A percentile compares a stretch with the other conserved stretches of the same genome.
These are phyloP conservation scores for Tripidium arundinaceum DNA, from an alignment of 202 grass and related monocot species.

Conservation along the genomic window DNA sequence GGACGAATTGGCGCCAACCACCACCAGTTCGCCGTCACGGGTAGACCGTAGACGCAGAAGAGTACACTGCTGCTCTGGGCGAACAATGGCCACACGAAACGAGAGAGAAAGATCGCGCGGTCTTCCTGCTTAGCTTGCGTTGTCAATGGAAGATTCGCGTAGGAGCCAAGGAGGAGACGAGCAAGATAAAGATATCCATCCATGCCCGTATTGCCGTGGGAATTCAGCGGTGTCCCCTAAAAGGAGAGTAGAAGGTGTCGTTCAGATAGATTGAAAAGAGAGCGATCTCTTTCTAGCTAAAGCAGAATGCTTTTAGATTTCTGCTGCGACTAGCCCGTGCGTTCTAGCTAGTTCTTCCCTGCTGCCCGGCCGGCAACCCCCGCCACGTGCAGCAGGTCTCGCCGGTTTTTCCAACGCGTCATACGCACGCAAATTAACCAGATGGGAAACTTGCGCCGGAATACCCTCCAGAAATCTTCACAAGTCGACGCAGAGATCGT, in stretches of 20 bases:
- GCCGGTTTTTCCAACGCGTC: constrained; percentile 15
- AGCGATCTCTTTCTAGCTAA: neutral
- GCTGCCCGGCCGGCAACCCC: neutral
- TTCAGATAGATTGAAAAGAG: neutral
- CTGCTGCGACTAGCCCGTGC: neutral
- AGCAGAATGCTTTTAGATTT: neutral
- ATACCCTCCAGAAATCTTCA: neutral
- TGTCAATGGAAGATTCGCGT: too few species aligned
- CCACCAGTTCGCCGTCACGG: constrained; percentile 22
- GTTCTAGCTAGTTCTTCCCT: neutral
- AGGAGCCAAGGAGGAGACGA: neutral
- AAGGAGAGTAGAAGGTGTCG: constrained; percentile 26
- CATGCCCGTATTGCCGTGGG: neutral
- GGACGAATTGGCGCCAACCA: constrained; percentile 22
- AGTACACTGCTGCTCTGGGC: neutral
- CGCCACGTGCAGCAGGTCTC: neutral
- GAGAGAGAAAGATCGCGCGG: neutral
- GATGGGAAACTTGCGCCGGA: neutral
- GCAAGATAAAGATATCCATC: neutral
- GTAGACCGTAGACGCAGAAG: neutral
- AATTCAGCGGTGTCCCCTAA: constrained; percentile 27
- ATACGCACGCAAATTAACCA: neutral
- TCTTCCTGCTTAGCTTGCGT: too few species aligned
- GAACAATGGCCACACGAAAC: neutral
- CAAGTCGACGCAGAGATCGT: neutral